Conservation (phyloP, 495 filamentous ascomycete species). For the Aspergillus carlsbadensis region DNA sequence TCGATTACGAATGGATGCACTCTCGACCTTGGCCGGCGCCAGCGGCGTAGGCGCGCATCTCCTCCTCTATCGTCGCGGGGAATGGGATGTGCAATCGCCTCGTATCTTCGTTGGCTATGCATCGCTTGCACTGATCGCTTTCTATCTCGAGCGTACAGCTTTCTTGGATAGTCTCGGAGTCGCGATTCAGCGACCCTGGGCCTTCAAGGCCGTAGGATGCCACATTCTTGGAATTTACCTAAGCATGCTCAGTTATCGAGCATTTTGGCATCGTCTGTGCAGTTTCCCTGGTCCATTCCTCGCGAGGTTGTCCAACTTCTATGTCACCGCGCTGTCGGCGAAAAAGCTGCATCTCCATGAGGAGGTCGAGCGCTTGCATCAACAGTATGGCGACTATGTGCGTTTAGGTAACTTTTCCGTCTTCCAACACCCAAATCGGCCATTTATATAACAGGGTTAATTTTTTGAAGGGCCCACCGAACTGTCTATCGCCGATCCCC, state of each 20-base stretch:
- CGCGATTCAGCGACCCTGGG: too few species aligned
- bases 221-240: slow-evolving; percentile 18
- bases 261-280: slow-evolving; percentile 31
- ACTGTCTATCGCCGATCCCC: slow-evolving; percentile 39
- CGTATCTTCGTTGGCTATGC: too few species aligned
- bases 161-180: too few species aligned
- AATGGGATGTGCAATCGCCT: too few species aligned
- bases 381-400: slow-evolving; percentile 45
- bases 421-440: not conserved
- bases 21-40: too few species aligned
- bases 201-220: too few species aligned
- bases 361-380: slow-evolving; percentile 37
- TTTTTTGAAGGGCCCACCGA: slow-evolving; percentile 32
- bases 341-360: slow-evolving; percentile 29
- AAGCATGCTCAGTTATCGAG: slow-evolving; percentile 39
- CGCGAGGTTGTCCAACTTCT: slow-evolving; percentile 33
- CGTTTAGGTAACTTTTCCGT: slow-evolving; percentile 18
- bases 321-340: slow-evolving; percentile 11
- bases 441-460: not conserved
- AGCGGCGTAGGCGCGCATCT: too few species aligned
- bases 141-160: too few species aligned
- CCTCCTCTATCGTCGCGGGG: too few species aligned
- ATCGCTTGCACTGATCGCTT: too few species aligned
- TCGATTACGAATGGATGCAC: too few species aligned
- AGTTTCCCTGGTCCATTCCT: slow-evolving; percentile 39